Evolutionary conservation across 352 stramenopile genomes (phyloP).

Genomic region (Phytophthora macrochlamydospora): DNA sequence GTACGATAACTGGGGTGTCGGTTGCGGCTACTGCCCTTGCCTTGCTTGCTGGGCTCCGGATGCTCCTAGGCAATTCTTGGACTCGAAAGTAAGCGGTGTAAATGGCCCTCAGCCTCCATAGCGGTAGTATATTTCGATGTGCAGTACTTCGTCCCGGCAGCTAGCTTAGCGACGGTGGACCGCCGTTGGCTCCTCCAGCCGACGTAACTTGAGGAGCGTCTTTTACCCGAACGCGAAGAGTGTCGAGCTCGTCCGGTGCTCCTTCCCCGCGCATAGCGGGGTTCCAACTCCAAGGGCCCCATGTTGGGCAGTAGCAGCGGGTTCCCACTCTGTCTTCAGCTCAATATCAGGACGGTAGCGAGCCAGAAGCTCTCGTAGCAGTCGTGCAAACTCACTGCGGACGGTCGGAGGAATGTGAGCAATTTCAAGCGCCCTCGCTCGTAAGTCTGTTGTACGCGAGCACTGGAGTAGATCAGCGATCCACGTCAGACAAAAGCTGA

Average conservation of each 20-base stretch:
- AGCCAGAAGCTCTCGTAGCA: slow-evolving; percentile 58
- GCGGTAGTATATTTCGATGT: slow-evolving; percentile 21
- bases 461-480: slow-evolving; percentile 76
- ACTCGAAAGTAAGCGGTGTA: slow-evolving; percentile 4
- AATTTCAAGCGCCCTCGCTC: slow-evolving; percentile 71
- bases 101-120: slow-evolving; percentile 10
- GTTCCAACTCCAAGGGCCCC: slow-evolving; percentile 16
- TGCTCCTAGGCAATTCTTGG: slow-evolving; percentile 10
- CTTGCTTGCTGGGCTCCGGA: slow-evolving; percentile 11
- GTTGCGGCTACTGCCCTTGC: slow-evolving; percentile 13
- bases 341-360: slow-evolving; percentile 72
- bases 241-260: slow-evolving; percentile 54
- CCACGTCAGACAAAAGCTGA: slow-evolving; percentile 82
- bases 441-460: slow-evolving; percentile 64
- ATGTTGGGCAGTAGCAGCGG: slow-evolving; percentile 37
- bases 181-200: slow-evolving; percentile 8
- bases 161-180: slow-evolving; percentile 23
- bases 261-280: slow-evolving; percentile 20
- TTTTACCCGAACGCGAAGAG: slow-evolving; percentile 76
- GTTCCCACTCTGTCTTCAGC: slow-evolving; percentile 74
- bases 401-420: slow-evolving; percentile 71
- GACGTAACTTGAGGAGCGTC: slow-evolving; percentile 29
- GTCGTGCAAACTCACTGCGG: slow-evolving; percentile 67
- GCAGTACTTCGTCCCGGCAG: slow-evolving; percentile 3
- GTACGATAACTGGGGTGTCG: slow-evolving; percentile 4